Base-by-base conservation (phyloP, 495 filamentous ascomycete species). In the Aspergillus affinis region DNA sequence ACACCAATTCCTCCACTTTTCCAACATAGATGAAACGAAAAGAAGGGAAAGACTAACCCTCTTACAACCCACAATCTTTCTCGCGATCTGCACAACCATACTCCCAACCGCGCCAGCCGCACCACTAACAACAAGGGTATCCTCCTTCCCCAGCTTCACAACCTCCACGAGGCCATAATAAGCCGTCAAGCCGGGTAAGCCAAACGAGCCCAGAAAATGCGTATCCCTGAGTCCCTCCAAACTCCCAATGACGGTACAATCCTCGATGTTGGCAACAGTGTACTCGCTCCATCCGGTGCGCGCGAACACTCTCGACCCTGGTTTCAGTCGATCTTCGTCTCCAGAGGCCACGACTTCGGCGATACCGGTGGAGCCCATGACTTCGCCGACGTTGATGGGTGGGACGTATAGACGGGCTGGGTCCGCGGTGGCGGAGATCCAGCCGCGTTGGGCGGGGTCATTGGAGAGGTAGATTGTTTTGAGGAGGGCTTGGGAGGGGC, bases 381-480 rank as follows among this genome's bases (percentile, higher is more conserved):
- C 69, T n/a, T 75, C 78, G 57, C 82, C 85, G 48, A 83, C 74
- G 21, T 75, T 61, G 0, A 90, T 82, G 2, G 88, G 85, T 0
- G 83, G 75, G 6, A 80, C 27, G 70, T 90, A 91, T 15, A 83
- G 81, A 44, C 86, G 73, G 15, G 61, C 67, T 8, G 72, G 64
- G 26, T 72, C 65, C 18, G 72, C 54, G 64, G 64, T 65, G 74
- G 79, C 70, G 55, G 67, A 62, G 58, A 92, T 81, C 88, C 87
- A 90, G 47, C 78, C 78, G 54, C 88, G 78, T 77, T 89, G 87
- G 30, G 86, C 86, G 0, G 88, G 88, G 69, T 92, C 88, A 58
- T 88, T 83, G 49, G 84, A 87, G 57, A 90, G 61, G 69, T 85
- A 88, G 13, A 86, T 73, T 1, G 72, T 69, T 66, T 88, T 82